Percentiles rank a stretch among this genome's conserved stretches.
Conservation (phyloP, 495 filamentous ascomycete species). For the Physcia stellaris region DNA sequence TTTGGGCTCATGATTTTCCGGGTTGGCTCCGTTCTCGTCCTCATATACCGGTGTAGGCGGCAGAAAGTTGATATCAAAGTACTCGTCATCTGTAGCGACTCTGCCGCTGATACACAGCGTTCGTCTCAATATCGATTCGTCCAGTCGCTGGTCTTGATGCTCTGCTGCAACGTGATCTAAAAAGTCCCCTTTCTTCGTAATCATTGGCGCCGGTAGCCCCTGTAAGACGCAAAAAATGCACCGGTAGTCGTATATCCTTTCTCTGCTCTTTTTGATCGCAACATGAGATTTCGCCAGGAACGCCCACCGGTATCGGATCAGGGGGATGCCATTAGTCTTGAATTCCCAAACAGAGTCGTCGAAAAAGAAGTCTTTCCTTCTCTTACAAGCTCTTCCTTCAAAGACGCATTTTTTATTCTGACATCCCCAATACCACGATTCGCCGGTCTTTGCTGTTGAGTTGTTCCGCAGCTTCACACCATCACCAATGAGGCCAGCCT, state of each 20-base stretch:
- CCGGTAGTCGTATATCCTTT: conserved; percentile 17
- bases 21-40: too few relatives aligned
- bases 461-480: conserved; percentile 12
- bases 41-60: too few relatives aligned
- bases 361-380: conserved; percentile 13
- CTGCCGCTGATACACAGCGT: conserved; percentile 19
- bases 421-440: conserved; percentile 23
- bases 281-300: conserved; percentile 37
- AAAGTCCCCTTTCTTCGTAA: conserved; percentile 23
- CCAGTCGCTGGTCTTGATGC: conserved; percentile 16
- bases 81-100: conserved; percentile 17
- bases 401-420: conserved; percentile 24
- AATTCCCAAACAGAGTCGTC: conserved; percentile 16
- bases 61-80: conserved; percentile 26
- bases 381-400: conserved; percentile 18
- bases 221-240: conserved; percentile 31
- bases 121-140: conserved; percentile 6
- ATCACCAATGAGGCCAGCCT: conserved; percentile 19
- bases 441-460: conserved; percentile 6
- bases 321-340: too few relatives aligned
- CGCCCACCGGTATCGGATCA: conserved; percentile 30
- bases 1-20: too few relatives aligned
- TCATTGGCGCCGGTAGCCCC: conserved; percentile 16
- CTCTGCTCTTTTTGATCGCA: conserved; percentile 14
- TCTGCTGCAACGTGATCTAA: conserved; percentile 28